Evolutionary conservation across 148 eudicot species (phyloP), one percentile per base, ranked within the genome.

Genomic region (Persicaria tinctoria): DNA sequence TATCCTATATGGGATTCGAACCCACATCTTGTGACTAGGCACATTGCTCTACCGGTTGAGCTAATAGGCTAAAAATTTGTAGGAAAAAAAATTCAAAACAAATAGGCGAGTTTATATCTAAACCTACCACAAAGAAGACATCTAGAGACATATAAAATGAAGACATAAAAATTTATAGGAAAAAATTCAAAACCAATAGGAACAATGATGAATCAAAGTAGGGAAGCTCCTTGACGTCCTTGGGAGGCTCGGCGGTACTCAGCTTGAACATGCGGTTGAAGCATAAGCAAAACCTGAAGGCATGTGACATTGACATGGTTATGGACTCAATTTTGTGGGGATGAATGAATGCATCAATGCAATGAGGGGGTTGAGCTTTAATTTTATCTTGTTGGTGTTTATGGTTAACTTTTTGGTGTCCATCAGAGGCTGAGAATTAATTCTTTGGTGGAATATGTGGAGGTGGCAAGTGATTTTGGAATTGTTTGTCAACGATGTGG

Each of bases 251-350:
- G 50, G 86, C 83, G 68, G 81, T 86, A 46, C 76, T 51, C 16
- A 85, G 76, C 80, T 80, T 80, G 76, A 94, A 94, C 72, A 74
- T 85, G 68, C 98, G 83, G 14, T 84, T 87, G 78, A 88, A 93
- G 68, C 93, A 91, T 53, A 81, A 79, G 54, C 97, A 91, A 4
- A 91, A 14, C 48, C 6, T 48, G 79, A 72, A 77, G 6, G 47
- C 73, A 17, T 76, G 78, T 51, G 8, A 17, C 48, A 13, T 74
- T 3, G 60, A 44, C 76, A 32, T 53, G 0, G 60, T 32, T 18
- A 62, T 12, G 32, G 68, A 63, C 5, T 20, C 9, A 57, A 56
- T 56, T 20, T 5, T 8, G 8, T 59, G 6, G 64, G 5, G 20
- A 4, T 1, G 4, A 2, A 5, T 4, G 62, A 4, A n/a, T 12